Evolutionary conservation across 768 basidiomycete species (phyloP), one percentile per base, ranked within the genome.

Genomic region (Russula ochroleuca): DNA sequence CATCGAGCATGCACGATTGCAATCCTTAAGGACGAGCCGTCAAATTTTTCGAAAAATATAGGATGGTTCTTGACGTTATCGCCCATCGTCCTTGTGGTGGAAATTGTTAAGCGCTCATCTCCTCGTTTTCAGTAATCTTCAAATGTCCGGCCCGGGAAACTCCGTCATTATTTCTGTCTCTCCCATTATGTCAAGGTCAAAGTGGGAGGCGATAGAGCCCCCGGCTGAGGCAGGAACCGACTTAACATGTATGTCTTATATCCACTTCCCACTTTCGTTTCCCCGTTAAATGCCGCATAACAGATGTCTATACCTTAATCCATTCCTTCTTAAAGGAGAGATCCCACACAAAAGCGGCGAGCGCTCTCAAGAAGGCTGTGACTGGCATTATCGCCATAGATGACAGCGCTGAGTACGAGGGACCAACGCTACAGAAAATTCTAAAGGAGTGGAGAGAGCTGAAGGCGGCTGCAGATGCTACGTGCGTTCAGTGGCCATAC

Each of bases 1-100:
- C 97, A 99, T 77, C 94, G 81, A 19, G 94, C 93, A 73, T 98
- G 96, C 8, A 98, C 90, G 72, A 98, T 95, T 71, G 91, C 92
- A 57, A 97, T 77, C 62, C 95, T 87, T 58, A 95, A 81, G 31
- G 79, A 65, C 2, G 91, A 87, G 57, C 95, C 95, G 70, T 98
- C 92, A 79, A 84, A 83, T 40, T 81, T 75, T 45, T 76, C 78
- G 57, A 83, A 73, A 41, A 88, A 81, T 52, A 83, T 79, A 17
- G 81, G 77, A 56, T 86, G 81, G 45, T 92, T 90, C 78, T 96
- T 96, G 82, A 96, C 86, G 69, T 86, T 79, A n/a, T 60, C 65
- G 45, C 53, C 19, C 67, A 68, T 68, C 31, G 55, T 63, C n/a
- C n/a, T n/a, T n/a, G 52, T 21, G 33, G 21, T 52, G 31, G 19